Conservation (phyloP, 2,329 filamentous ascomycete genomes). For the Cercospora brassicicola region DNA sequence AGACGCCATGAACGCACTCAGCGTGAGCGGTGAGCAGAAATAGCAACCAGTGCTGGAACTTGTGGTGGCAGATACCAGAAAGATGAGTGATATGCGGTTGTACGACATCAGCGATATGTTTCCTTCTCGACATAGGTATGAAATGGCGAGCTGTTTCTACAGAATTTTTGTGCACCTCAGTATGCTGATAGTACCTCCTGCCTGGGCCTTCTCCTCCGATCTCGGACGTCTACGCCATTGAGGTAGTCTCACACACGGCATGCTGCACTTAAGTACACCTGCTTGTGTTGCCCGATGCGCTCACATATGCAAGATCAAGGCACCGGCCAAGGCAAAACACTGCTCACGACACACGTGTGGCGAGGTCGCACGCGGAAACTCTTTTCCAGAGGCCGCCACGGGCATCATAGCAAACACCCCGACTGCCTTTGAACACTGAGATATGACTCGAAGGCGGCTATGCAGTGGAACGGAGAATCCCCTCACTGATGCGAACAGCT, state of each 20-base stretch:
- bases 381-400: constrained; percentile 11
- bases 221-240: background rate
- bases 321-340: background rate
- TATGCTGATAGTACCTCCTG: background rate
- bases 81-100: background rate
- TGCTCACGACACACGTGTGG: background rate
- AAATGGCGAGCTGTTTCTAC: background rate
- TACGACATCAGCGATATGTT: background rate
- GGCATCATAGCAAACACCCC: constrained; percentile 11
- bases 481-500: background rate
- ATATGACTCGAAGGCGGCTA: constrained; percentile 6
- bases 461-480: constrained; percentile 6
- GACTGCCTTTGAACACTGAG: constrained; percentile 9
- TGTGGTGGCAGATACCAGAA: background rate
- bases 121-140: constrained; percentile 2
- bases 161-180: background rate
- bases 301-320: background rate
- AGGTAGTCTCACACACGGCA: background rate
- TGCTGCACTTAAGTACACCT: background rate
- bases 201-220: background rate
- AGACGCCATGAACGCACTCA: constrained; percentile 42
- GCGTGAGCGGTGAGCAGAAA: constrained; percentile 20
- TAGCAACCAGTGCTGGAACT: constrained; percentile 22
- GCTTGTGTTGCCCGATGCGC: background rate
- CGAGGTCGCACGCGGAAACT: background rate